Evolutionary conservation across 2,329 filamentous ascomycete genomes (phyloP).

Genomic region (Aureobasidium sp.): DNA sequence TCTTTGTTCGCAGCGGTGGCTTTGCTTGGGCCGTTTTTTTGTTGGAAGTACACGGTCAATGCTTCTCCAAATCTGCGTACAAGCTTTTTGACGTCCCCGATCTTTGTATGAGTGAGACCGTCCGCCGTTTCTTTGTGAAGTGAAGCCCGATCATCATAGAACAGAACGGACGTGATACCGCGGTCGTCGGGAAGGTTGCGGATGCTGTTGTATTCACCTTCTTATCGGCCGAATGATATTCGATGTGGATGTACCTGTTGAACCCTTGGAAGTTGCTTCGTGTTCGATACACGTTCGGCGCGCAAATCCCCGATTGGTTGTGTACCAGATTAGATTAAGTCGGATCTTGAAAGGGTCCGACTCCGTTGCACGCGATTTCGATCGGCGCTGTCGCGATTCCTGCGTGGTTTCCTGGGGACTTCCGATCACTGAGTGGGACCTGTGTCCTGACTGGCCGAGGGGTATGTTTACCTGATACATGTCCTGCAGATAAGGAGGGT

Average conservation of each 20-base stretch:
- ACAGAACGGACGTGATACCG: neutral
- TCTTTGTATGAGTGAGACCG: neutral
- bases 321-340: slow-evolving; percentile 8
- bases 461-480: neutral
- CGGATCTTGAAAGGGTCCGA: slow-evolving; percentile 5
- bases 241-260: neutral
- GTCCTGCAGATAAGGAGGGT: neutral
- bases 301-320: neutral
- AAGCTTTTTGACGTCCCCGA: slow-evolving; percentile 9
- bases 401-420: neutral
- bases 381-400: slow-evolving; percentile 7
- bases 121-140: neutral
- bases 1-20: slow-evolving; percentile 6
- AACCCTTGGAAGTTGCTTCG: neutral
- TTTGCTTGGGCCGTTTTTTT: slow-evolving; percentile 11
- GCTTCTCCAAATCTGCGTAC: neutral
- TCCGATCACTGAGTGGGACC: neutral
- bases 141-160: neutral
- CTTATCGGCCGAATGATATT: neutral
- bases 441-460: neutral
- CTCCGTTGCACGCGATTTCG: slow-evolving; percentile 4
- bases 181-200: neutral
- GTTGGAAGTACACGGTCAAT: slow-evolving; percentile 9
- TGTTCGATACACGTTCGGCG: neutral
- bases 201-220: neutral